Percentiles rank a stretch among this genome's conserved stretches.
Evolutionary conservation across 345 rosid species (phyloP).

Genomic region (Eutrema yunnanense): DNA sequence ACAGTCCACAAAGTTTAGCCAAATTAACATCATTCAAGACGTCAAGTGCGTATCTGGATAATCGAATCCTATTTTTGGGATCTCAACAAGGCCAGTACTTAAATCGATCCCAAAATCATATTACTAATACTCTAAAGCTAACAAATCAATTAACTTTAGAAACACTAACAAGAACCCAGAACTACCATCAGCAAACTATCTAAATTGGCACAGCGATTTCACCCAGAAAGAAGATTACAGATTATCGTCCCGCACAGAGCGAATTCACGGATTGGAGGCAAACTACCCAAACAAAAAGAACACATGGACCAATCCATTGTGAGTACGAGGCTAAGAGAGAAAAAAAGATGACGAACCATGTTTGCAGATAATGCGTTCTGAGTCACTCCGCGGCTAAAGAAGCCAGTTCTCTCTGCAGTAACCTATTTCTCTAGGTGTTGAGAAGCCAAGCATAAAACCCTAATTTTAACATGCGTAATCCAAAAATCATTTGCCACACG

Average conservation of each 20-base stretch:
- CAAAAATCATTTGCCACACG: background rate
- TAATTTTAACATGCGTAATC: background rate
- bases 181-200: background rate
- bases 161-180: background rate
- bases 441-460: background rate
- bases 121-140: background rate
- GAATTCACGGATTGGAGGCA: background rate
- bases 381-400: background rate
- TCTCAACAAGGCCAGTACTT: background rate
- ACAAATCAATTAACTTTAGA: background rate
- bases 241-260: background rate
- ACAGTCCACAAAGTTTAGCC: background rate
- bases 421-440: background rate
- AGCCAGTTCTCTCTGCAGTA: background rate
- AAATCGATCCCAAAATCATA: background rate
- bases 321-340: background rate
- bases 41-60: background rate
- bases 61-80: background rate
- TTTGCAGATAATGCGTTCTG: constrained; percentile 3
- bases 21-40: background rate
- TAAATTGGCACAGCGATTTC: background rate
- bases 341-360: constrained; percentile 4
- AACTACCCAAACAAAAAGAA: background rate
- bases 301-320: background rate
- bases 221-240: background rate